Evolutionary conservation across 1,284 basidiomycete species (phyloP).

Genomic region (Leccinum brunneo-olivaceum): DNA sequence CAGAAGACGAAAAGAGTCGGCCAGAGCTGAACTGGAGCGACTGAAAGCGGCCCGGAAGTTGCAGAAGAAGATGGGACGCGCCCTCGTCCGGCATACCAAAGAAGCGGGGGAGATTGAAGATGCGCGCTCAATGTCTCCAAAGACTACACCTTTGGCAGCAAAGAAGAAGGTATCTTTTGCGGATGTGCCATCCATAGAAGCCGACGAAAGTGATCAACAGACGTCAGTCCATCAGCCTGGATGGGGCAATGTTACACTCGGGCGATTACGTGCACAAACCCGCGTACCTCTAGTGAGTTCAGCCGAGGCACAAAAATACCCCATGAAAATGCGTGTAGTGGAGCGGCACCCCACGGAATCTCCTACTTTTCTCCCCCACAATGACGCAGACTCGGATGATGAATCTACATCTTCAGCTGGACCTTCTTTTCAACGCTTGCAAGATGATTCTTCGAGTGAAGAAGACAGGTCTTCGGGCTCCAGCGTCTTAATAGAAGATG

Average conservation of each 20-base stretch:
- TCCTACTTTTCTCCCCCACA: conserved; percentile 15
- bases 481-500: conserved; percentile 24
- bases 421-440: conserved; percentile 22
- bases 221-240: conserved; percentile 21
- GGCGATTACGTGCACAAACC: conserved; percentile 37
- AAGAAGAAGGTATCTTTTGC: conserved; percentile 67
- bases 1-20: conserved; percentile 46
- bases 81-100: conserved; percentile 46
- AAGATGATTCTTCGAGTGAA: conserved; percentile 8
- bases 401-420: conserved; percentile 35
- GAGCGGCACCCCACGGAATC: conserved; percentile 44
- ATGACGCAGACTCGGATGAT: conserved; percentile 41
- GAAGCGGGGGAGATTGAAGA: conserved; percentile 36
- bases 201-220: conserved; percentile 3
- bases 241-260: conserved; percentile 53
- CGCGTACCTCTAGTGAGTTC: conserved; percentile 37
- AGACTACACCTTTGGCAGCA: conserved; percentile 23
- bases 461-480: conserved; percentile 12
- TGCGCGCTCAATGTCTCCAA: conserved; percentile 4
- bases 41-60: conserved; percentile 51
- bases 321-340: conserved; percentile 64
- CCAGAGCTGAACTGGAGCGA: conserved; percentile 45
- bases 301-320: conserved; percentile 34
- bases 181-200: conserved; percentile 29
- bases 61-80: conserved; percentile 73